A percentile compares a stretch with the other conserved stretches of the same genome.
Evolutionary conservation across 441 rosid species (phyloP).

Genomic region (Pelargonium australe): DNA sequence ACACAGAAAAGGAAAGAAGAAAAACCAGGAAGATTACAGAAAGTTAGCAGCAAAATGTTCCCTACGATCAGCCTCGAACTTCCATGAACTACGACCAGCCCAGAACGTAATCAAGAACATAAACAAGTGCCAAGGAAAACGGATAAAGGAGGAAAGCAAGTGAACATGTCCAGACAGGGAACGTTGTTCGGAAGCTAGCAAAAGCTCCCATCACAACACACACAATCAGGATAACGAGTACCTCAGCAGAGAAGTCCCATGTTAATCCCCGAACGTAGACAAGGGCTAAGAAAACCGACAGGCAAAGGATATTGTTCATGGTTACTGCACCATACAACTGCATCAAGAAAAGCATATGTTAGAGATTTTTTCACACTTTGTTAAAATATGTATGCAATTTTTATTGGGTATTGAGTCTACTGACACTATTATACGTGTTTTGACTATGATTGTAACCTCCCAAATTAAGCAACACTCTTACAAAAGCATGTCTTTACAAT

Average conservation of each 20-base stretch:
- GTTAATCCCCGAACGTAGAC: constrained; percentile 25
- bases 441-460: background rate
- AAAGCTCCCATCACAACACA: constrained; percentile 23
- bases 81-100: constrained; percentile 17
- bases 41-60: background rate
- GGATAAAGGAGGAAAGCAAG: constrained; percentile 31
- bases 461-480: background rate
- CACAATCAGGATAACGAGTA: constrained; percentile 23
- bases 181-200: constrained; percentile 29
- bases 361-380: background rate
- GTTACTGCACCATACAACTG: constrained; percentile 29
- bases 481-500: too few relatives aligned
- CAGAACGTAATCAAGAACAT: constrained; percentile 27
- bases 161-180: constrained; percentile 26
- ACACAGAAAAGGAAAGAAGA: too few relatives aligned
- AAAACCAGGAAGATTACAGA: too few relatives aligned
- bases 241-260: constrained; percentile 28
- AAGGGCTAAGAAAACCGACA: constrained; percentile 24
- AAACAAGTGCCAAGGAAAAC: constrained; percentile 22
- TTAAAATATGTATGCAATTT: background rate
- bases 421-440: background rate
- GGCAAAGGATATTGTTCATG: constrained; percentile 26
- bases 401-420: background rate
- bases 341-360: background rate
- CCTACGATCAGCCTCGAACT: background rate